These are phyloP conservation scores for Trichoderma sp. DNA, from an alignment of 2,329 filamentous ascomycete species.

Conservation along the genomic window DNA sequence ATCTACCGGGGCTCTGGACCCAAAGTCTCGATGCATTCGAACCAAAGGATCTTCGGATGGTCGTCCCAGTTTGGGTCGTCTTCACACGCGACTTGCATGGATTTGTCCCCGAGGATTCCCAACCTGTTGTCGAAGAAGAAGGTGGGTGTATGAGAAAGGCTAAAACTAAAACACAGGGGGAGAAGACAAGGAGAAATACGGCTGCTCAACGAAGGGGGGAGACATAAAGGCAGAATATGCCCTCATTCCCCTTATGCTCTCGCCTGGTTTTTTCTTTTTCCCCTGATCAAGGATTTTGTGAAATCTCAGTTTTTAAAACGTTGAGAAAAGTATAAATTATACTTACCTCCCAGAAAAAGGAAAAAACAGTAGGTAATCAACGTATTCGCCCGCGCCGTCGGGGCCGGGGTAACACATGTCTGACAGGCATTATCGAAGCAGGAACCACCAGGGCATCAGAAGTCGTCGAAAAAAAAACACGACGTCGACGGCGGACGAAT, in stretches of 20 bases:
- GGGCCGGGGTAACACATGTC: constrained; percentile 28
- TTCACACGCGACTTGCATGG: constrained; percentile 5
- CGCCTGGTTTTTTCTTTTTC: background rate
- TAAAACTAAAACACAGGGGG: background rate
- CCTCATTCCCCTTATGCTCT: background rate
- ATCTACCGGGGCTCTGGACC: constrained; percentile 6
- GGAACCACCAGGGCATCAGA: background rate
- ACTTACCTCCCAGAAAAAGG: background rate
- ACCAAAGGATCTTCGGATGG: background rate
- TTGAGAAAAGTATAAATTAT: background rate
- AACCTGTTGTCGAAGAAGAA: background rate
- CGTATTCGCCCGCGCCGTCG: constrained; percentile 28
- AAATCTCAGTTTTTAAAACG: background rate
- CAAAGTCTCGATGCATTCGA: background rate
- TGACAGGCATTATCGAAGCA: constrained; percentile 24
- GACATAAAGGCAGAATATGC: constrained; percentile 18
- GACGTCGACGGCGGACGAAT: background rate
- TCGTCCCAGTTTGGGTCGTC: background rate
- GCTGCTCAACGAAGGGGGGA: background rate
- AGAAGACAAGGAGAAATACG: background rate
- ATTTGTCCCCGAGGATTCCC: constrained; percentile 6
- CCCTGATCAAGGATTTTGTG: background rate
- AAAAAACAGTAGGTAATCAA: background rate
- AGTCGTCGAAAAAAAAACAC: background rate
- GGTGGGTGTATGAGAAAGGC: constrained; percentile 12